These are phyloP conservation scores for Lactarius indigo DNA, from an alignment of 768 basidiomycete genomes.

Conservation along the genomic window DNA sequence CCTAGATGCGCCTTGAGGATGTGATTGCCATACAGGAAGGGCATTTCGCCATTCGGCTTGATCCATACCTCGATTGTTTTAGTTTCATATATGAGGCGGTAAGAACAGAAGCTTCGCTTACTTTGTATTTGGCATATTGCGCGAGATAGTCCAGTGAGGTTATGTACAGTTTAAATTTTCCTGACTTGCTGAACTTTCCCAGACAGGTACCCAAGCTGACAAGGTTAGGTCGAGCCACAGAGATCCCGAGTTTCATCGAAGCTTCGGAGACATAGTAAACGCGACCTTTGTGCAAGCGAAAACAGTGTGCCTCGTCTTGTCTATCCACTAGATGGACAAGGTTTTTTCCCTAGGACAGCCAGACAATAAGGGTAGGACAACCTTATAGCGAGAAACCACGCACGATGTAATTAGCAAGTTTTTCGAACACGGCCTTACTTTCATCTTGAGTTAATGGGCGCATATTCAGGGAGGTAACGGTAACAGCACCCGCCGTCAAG, in stretches of 20 bases:
- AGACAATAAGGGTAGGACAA: not conserved
- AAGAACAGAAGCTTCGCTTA: constrained; percentile 32
- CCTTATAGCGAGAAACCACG: constrained; percentile 26
- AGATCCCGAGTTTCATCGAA: constrained; percentile 89
- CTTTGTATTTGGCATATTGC: constrained; percentile 98
- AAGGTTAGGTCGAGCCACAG: constrained; percentile 88
- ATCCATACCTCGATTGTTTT: constrained; percentile 78
- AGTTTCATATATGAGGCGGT: not conserved
- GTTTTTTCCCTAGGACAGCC: constrained; percentile 75
- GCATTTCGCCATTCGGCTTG: constrained; percentile 99
- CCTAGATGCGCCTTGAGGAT: constrained; percentile 98
- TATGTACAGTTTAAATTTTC: constrained; percentile 96
- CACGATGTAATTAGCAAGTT: constrained; percentile 96
- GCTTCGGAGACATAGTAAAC: constrained; percentile 97
- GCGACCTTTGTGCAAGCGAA: constrained; percentile 89
- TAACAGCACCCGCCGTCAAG: not conserved
- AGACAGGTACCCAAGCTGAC: constrained; percentile 94
- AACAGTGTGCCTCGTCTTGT: constrained; percentile 92
- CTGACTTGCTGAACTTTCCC: constrained; percentile 95
- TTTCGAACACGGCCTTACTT: constrained; percentile 92
- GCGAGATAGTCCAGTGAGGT: constrained; percentile 91
- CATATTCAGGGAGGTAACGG: constrained; percentile 44
- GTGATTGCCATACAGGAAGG: constrained; percentile 98
- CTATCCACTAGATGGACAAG: constrained; percentile 93
- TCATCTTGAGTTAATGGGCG: constrained; percentile 96